Conservation (phyloP, 345 rosid genomes). For the Rhodamnia argentea region DNA sequence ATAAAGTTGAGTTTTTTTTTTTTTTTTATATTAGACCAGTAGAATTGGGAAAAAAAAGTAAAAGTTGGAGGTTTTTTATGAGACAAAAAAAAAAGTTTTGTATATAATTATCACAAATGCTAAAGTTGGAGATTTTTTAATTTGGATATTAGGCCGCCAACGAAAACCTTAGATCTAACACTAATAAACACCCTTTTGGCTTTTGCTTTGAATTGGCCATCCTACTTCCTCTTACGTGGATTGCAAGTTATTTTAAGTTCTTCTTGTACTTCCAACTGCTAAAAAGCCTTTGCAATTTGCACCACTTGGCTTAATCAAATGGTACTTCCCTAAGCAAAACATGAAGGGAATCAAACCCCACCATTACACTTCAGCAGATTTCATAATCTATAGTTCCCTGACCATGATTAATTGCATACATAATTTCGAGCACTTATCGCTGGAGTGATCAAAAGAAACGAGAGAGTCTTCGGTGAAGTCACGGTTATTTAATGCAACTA, state of each 20-base stretch:
- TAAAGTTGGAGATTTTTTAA: no score
- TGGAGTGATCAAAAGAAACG: background rate
- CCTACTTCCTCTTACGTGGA: background rate
- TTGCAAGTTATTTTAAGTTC: background rate
- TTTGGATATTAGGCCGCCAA: no score
- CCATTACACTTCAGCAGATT: background rate
- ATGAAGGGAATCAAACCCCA: background rate
- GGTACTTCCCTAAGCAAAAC: background rate
- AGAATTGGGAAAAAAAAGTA: no score
- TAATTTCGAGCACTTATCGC: background rate
- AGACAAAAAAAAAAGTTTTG: no score
- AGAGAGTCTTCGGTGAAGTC: background rate
- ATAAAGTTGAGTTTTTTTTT: no score
- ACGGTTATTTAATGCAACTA: background rate
- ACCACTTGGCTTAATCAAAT: background rate
- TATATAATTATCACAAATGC: no score
- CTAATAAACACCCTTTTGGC: background rate
- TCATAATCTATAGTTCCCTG: background rate
- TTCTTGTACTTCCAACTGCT: background rate
- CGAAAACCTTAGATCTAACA: background rate
- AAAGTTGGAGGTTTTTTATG: no score
- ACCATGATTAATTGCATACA: background rate
- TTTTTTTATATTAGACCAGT: no score
- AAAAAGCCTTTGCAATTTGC: background rate
- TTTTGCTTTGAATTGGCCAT: background rate